Evolutionary conservation across 1,139 yeast species (phyloP).

Genomic region (Geotrichum phurueaensis): DNA sequence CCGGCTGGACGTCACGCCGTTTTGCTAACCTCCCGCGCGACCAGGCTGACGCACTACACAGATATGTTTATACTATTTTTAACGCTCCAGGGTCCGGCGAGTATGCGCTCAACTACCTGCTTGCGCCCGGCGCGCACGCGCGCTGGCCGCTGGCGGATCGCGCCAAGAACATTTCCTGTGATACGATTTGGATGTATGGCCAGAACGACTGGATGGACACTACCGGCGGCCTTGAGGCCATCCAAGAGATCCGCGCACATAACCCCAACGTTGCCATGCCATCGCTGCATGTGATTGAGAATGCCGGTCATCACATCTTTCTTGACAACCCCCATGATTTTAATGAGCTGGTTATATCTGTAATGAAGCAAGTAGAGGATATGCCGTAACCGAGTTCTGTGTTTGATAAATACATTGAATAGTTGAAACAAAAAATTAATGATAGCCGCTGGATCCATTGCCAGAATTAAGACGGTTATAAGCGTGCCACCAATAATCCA

Average conservation of each 20-base stretch:
- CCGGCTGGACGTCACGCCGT: constrained; percentile 28
- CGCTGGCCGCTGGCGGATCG: constrained; percentile 70
- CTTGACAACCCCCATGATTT: constrained; percentile 65
- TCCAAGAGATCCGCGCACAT: constrained; percentile 1
- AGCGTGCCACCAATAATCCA: too few relatives aligned
- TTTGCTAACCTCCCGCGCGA: constrained; percentile 24
- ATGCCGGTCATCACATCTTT: constrained; percentile 75
- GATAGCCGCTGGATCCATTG: too few relatives aligned
- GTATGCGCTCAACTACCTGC: constrained; percentile 53
- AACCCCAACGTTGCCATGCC: not conserved
- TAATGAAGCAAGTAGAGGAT: constrained; percentile 23
- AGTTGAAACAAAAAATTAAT: not conserved
- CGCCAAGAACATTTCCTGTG: constrained; percentile 40
- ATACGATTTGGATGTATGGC: constrained; percentile 66
- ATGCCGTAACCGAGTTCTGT: not conserved
- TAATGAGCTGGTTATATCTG: constrained; percentile 39
- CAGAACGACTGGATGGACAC: constrained; percentile 82
- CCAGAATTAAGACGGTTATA: too few relatives aligned
- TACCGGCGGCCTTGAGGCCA: constrained; percentile 53
- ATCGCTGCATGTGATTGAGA: constrained; percentile 37
- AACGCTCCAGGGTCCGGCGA: constrained; percentile 60
- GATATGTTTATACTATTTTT: constrained; percentile 55
- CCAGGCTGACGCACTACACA: constrained; percentile 36
- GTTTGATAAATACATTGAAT: not conserved
- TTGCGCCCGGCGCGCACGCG: constrained; percentile 70